Conservation (phyloP, 352 stramenopile species). For the Pythium coloratum region DNA sequence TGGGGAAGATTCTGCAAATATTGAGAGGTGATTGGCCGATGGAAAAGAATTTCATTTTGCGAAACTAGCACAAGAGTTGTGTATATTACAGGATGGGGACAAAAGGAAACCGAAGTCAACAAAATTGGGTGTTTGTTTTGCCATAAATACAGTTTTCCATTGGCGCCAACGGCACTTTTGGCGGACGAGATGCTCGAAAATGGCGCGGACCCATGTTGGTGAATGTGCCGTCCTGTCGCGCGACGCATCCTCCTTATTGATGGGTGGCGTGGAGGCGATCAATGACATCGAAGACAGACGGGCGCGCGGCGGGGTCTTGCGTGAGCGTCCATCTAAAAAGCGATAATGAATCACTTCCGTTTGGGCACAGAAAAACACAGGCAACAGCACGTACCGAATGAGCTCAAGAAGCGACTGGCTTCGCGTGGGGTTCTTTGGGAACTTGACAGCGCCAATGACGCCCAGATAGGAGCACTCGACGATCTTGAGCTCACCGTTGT, state of each 20-base stretch:
- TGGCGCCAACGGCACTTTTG: slow-evolving; percentile 14
- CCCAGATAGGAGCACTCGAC: slow-evolving; percentile 86
- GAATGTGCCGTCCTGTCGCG: not conserved
- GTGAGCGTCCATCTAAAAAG: slow-evolving; percentile 68
- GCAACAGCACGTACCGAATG: slow-evolving; percentile 46
- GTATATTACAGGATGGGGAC: slow-evolving; percentile 1
- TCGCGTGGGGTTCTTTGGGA: slow-evolving; percentile 59
- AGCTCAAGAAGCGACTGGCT: slow-evolving; percentile 64
- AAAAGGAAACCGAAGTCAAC: not conserved
- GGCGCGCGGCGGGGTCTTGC: slow-evolving; percentile 45
- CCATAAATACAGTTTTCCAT: slow-evolving; percentile 23
- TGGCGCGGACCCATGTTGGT: slow-evolving; percentile 22
- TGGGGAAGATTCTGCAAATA: slow-evolving; percentile 35
- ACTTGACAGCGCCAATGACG: slow-evolving; percentile 84
- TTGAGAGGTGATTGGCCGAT: slow-evolving; percentile 24
- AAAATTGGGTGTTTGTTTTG: slow-evolving; percentile 1
- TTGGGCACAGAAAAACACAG: not conserved
- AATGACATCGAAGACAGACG: slow-evolving; percentile 70
- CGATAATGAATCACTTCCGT: slow-evolving; percentile 19
- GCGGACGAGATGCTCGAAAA: slow-evolving; percentile 9
- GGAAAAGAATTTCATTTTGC: not conserved
- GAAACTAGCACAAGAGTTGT: slow-evolving; percentile 13
- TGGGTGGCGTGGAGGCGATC: slow-evolving; percentile 50
- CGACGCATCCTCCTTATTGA: slow-evolving; percentile 17
- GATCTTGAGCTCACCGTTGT: slow-evolving; percentile 60